Evolutionary conservation across 768 basidiomycete species (phyloP).

Genomic region (Asterophora lycoperdoides): DNA sequence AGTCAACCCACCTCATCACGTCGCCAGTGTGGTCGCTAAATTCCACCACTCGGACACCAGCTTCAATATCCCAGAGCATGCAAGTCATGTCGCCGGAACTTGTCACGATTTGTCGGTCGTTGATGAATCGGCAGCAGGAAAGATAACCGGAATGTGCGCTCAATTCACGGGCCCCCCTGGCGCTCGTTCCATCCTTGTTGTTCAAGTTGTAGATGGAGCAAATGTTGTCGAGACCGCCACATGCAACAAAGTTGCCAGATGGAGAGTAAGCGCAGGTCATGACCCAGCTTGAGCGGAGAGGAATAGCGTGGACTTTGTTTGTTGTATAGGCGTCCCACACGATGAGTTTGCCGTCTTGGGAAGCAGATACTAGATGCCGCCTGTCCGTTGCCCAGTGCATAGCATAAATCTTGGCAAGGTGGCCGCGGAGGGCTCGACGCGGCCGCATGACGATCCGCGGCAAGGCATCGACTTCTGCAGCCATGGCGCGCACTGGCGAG

Average conservation of each 20-base stretch:
- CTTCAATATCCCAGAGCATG: slow-evolving; percentile 99
- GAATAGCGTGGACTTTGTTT: slow-evolving; percentile 99
- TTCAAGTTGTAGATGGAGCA: slow-evolving; percentile 97
- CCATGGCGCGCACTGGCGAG: slow-evolving; percentile 90
- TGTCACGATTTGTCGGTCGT: slow-evolving; percentile 97
- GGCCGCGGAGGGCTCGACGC: slow-evolving; percentile 90
- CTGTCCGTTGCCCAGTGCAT: slow-evolving; percentile 99
- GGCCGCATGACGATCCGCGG: slow-evolving; percentile 97
- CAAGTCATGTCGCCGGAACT: slow-evolving; percentile 99
- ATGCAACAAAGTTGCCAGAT: slow-evolving; percentile 95
- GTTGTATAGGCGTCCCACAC: slow-evolving; percentile 99
- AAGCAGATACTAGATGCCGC: slow-evolving; percentile 97
- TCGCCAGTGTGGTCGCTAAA: slow-evolving; percentile 99
- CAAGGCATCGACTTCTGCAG: slow-evolving; percentile 90
- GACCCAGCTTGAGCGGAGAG: slow-evolving; percentile 96
- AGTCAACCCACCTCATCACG: slow-evolving; percentile 85
- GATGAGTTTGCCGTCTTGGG: slow-evolving; percentile 98
- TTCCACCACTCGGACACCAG: slow-evolving; percentile 94
- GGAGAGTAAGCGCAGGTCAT: slow-evolving; percentile 99
- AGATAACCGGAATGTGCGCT: slow-evolving; percentile 98
- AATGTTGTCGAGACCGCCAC: slow-evolving; percentile 98
- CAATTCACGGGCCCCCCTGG: slow-evolving; percentile 90
- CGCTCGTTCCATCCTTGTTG: slow-evolving; percentile 69
- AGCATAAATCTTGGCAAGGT: slow-evolving; percentile 99
- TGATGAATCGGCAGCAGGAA: slow-evolving; percentile 97